Base-by-base conservation (phyloP, 257 asterid species). In the Buddleja alternifolia region DNA sequence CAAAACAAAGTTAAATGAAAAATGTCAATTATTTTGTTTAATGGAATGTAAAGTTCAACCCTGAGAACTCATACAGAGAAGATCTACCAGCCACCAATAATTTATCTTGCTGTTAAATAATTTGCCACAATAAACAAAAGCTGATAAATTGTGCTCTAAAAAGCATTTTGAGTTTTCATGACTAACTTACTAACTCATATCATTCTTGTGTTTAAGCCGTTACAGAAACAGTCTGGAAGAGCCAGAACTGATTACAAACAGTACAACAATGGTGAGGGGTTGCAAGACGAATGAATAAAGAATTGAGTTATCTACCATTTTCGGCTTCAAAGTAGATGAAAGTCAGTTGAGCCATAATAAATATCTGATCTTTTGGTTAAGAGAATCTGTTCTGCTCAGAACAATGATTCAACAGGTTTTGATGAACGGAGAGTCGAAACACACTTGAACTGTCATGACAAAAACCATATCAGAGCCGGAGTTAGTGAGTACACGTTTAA, bases 361-460 rank as follows among this genome's bases (percentile, higher is more conserved):
- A 69, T 71, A 70, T 67, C 78, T 62, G 62, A 70, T 72, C 72
- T 54, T 42, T 72, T 3, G 67, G 66, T 76, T 29, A 48, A 66
- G 77, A 57, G 54, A 48, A 39, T 56, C 75, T 36, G 77, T 74
- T 60, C 66, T 20, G 67, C 73, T 78, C 66, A 64, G 85, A 93
- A 94, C 64, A 87, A 76, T 23, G 91, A 75, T 50, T 80, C 73
- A 42, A 83, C 84, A 15, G 86, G 79, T 54, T 80, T 72, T 3
- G 77, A 56, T 11, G 93, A 73, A 19, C 78, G 65, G 56, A 88
- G 83, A 63, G 80, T 77, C 53, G 96, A 90, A 73, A 94, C 99
- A 4, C 80, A 63, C 85, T 84, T 89, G 87, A 89, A 86, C 99
- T 94, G 99, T 72, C 77, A 79, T n/a, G 32, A 60, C 40, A 34